phyloP scores from a whole-genome alignment of 2,329 filamentous ascomycete genomes.

The Botrytis tulipae region DNA sequence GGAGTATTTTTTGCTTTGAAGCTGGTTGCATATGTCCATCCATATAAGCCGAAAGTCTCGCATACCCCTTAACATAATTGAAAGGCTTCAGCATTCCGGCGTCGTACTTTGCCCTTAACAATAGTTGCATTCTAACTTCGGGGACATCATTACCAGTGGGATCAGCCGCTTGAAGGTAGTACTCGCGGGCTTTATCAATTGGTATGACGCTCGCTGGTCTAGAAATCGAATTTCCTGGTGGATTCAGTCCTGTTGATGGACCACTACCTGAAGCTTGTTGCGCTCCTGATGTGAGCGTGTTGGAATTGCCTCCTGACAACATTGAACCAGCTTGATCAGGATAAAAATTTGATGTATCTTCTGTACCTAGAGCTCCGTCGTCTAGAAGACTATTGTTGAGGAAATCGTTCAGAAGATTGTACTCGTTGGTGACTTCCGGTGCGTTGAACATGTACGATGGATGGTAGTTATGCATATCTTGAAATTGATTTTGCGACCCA shows the following conservation, averaged over 20 bases:
- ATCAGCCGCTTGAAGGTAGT: slow-evolving; percentile 95
- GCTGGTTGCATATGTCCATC: slow-evolving; percentile 79
- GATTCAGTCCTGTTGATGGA: slow-evolving; percentile 35
- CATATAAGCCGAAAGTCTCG: slow-evolving; percentile 85
- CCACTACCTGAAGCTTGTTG: slow-evolving; percentile 36
- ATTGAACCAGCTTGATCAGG: slow-evolving; percentile 53
- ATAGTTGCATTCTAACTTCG: slow-evolving; percentile 91
- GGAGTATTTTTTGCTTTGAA: slow-evolving; percentile 86
- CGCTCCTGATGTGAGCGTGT: slow-evolving; percentile 37
- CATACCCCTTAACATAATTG: slow-evolving; percentile 97
- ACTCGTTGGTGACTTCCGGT: slow-evolving; percentile 95
- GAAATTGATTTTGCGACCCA: slow-evolving; percentile 70
- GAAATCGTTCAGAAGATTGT: slow-evolving; percentile 95
- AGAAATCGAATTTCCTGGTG: slow-evolving; percentile 55
- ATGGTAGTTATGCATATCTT: slow-evolving; percentile 93
- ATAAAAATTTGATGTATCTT: slow-evolving; percentile 63
- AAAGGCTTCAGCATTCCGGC: slow-evolving; percentile 93
- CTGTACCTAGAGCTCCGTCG: slow-evolving; percentile 69
- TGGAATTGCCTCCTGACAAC: slow-evolving; percentile 49
- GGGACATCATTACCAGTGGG: slow-evolving; percentile 83
- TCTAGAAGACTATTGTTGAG: slow-evolving; percentile 88
- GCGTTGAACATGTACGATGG: slow-evolving; percentile 92
- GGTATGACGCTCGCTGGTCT: slow-evolving; percentile 61
- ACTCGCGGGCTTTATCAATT: slow-evolving; percentile 68
- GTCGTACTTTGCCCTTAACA: slow-evolving; percentile 93